These are phyloP conservation scores for Corniculantispora saksenae DNA, from an alignment of 2,329 filamentous ascomycete species.

Conservation along the genomic window DNA sequence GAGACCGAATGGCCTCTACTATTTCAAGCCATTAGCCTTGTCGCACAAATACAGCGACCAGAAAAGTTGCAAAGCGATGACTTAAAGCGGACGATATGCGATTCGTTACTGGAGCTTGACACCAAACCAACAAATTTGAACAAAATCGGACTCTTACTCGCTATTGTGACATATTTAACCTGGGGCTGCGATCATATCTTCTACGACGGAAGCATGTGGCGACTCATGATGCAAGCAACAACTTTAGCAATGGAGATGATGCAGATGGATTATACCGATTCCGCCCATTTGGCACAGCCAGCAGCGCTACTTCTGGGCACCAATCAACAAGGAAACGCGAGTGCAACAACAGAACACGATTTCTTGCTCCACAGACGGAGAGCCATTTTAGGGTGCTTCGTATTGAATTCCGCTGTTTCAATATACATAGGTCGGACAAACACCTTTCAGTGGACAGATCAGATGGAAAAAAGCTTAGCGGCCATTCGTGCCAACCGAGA, in stretches of 20 bases:
- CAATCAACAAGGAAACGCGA: neutral
- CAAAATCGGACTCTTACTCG: neutral
- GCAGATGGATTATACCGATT: neutral
- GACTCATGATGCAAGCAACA: neutral
- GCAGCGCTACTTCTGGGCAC: neutral
- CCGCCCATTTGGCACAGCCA: neutral
- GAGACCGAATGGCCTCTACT: neutral
- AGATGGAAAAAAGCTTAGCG: conserved; percentile 7
- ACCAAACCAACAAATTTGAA: neutral
- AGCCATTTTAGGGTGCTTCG: conserved; percentile 2
- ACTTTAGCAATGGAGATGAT: neutral
- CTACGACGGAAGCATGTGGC: neutral
- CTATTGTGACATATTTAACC: neutral
- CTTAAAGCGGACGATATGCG: neutral
- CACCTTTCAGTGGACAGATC: neutral
- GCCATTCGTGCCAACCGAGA: neutral
- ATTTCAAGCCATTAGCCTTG: neutral
- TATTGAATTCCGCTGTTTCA: conserved; percentile 1
- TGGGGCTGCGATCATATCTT: neutral
- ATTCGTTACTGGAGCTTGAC: neutral
- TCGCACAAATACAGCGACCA: neutral
- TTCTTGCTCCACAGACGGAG: neutral
- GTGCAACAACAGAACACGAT: neutral
- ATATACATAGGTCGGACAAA: neutral
- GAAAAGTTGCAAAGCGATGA: neutral